phyloP scores from a whole-genome alignment of 2,329 filamentous ascomycete species.

The Colletotrichum orchidophilum region DNA sequence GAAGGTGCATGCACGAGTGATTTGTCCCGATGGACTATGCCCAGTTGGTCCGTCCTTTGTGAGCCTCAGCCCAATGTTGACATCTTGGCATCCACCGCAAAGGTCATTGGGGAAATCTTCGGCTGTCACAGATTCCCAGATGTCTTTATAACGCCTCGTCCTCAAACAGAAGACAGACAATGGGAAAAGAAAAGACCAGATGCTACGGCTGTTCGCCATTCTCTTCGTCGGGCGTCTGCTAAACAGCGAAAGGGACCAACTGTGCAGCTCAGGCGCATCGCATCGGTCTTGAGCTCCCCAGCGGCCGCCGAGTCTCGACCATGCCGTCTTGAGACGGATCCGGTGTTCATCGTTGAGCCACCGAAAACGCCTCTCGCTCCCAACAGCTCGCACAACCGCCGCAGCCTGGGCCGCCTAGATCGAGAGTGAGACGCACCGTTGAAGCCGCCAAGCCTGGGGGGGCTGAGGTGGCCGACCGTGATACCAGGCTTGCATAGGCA shows the following conservation, averaged over 20 bases:
- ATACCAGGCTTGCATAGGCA: background rate
- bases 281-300: background rate
- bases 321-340: background rate
- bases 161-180: background rate
- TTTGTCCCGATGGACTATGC: slow-evolving; percentile 27
- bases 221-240: background rate
- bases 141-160: background rate
- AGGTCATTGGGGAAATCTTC: too few species aligned
- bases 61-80: slow-evolving; percentile 19
- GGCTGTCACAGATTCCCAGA: background rate
- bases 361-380: slow-evolving; percentile 11
- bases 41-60: slow-evolving; percentile 9
- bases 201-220: background rate
- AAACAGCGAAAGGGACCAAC: background rate
- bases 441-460: slow-evolving; percentile 11
- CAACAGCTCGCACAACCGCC: background rate
- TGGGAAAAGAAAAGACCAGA: background rate
- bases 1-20: slow-evolving; percentile 19
- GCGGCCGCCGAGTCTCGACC: background rate
- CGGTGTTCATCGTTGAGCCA: slow-evolving; percentile 14
- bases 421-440: slow-evolving; percentile 28
- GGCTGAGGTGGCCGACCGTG: background rate
- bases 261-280: background rate
- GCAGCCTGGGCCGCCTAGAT: slow-evolving; percentile 11
- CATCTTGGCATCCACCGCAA: background rate